phyloP scores from a whole-genome alignment of 108 stramenopile species.

The Tribonema minus region DNA sequence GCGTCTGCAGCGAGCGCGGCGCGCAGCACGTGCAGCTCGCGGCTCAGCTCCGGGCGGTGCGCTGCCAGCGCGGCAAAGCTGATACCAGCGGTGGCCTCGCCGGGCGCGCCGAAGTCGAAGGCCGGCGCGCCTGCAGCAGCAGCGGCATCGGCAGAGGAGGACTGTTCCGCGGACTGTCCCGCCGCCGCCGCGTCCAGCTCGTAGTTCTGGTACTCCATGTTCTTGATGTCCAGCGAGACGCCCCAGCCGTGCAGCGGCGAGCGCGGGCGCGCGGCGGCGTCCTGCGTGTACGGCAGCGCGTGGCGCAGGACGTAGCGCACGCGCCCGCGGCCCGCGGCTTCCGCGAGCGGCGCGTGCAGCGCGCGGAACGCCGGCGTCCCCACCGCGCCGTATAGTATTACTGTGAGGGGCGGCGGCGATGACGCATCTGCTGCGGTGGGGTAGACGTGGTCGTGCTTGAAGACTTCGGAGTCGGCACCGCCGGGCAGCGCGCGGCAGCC shows the following conservation, averaged over 20 bases:
- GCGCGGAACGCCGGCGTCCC: conserved; percentile 11
- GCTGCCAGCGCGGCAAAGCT: conserved; percentile 20
- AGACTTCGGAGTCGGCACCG: background rate
- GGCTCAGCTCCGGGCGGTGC: conserved; percentile 25
- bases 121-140: background rate
- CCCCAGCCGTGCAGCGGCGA: conserved; percentile 57
- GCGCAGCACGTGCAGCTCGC: conserved; percentile 18
- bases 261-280: background rate
- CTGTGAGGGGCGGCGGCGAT: background rate
- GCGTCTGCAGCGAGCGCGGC: conserved; percentile 32
- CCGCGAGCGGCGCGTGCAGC: conserved; percentile 16
- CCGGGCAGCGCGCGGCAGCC: no score
- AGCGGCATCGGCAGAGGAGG: background rate
- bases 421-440: background rate
- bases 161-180: background rate
- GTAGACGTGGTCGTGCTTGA: conserved; percentile 14
- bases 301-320: conserved; percentile 44
- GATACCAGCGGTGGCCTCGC: conserved; percentile 32
- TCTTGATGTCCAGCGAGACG: conserved; percentile 61
- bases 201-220: conserved; percentile 63
- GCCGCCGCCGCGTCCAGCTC: conserved; percentile 20
- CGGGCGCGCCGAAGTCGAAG: conserved; percentile 1
- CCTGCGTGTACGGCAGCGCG: conserved; percentile 2
- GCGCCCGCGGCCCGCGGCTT: background rate
- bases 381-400: conserved; percentile 12